Conservation (phyloP, 176 grass and related monocot genomes). For the Poa annua region DNA sequence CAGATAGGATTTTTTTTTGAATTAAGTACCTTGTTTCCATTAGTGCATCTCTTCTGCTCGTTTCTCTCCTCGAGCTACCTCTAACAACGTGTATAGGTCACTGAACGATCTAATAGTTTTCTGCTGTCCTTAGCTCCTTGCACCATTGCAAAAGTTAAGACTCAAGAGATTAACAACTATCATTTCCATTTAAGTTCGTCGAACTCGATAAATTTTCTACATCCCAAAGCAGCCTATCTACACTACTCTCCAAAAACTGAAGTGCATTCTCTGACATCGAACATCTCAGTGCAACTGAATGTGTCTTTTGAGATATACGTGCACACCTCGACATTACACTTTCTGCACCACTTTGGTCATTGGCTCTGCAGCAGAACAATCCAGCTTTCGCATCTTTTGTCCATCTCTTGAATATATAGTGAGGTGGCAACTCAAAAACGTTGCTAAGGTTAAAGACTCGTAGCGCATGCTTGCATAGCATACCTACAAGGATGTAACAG, state of each 20-base stretch:
- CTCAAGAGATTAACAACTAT: neutral
- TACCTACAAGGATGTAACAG: neutral
- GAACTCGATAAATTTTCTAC: conserved; percentile 16
- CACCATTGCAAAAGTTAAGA: neutral
- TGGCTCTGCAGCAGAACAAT: conserved; percentile 6
- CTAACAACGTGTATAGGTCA: neutral
- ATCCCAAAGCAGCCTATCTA: conserved; percentile 14
- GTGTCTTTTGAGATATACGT: conserved; percentile 28
- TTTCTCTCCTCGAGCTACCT: neutral
- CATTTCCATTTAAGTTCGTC: neutral
- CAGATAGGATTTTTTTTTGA: neutral
- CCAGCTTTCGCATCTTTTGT: conserved; percentile 31
- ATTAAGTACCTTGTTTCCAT: neutral
- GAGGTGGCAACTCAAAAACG: conserved; percentile 22
- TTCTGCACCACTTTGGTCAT: neutral
- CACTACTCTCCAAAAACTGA: conserved; percentile 17
- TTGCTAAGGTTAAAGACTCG: conserved; percentile 13
- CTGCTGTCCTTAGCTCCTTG: neutral
- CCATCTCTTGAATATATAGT: conserved; percentile 28
- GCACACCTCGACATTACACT: conserved; percentile 14
- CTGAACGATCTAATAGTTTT: neutral
- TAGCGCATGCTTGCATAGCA: conserved; percentile 31
- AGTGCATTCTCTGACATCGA: neutral
- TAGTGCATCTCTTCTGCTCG: neutral
- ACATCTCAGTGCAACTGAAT: conserved; percentile 10